These are phyloP conservation scores for Lepidium africanum DNA, from an alignment of 345 rosid genomes.

Conservation along the genomic window DNA sequence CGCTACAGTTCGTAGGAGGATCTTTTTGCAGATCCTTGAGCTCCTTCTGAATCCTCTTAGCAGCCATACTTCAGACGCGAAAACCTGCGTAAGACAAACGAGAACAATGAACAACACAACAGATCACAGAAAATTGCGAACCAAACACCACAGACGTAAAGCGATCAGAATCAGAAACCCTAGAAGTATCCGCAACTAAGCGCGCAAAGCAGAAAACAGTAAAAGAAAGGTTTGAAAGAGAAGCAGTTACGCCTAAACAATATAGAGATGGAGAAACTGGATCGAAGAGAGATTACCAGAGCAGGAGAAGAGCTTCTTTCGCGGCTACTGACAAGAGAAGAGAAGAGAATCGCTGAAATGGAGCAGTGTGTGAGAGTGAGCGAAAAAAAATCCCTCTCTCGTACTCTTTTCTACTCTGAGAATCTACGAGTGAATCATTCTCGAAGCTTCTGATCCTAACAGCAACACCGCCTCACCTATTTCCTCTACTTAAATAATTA, in stretches of 20 bases:
- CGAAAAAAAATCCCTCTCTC: not conserved
- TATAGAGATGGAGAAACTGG: not conserved
- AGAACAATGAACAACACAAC: not conserved
- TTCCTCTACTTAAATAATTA: not conserved
- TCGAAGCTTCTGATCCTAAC: not conserved
- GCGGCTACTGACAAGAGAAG: not conserved
- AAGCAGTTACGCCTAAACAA: not conserved
- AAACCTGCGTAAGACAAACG: not conserved
- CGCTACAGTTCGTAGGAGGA: conserved; percentile 46
- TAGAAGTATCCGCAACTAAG: not conserved
- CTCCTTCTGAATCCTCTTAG: conserved; percentile 31
- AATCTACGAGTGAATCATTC: not conserved
- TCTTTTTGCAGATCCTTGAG: conserved; percentile 37
- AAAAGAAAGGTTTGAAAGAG: not conserved
- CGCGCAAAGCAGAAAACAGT: not conserved
- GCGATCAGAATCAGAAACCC: conserved; percentile 12
- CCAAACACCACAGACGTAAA: not conserved
- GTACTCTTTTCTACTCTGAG: not conserved
- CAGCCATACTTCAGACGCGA: conserved; percentile 23
- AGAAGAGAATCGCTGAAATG: not conserved
- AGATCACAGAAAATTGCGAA: not conserved
- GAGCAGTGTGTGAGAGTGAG: not conserved
- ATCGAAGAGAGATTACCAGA: not conserved
- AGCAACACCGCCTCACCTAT: not conserved
- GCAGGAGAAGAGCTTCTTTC: not conserved